Evolutionary conservation across 2,329 filamentous ascomycete genomes (phyloP), one percentile per base, ranked within the genome.

Genomic region (Cladophialophora chaetospira): DNA sequence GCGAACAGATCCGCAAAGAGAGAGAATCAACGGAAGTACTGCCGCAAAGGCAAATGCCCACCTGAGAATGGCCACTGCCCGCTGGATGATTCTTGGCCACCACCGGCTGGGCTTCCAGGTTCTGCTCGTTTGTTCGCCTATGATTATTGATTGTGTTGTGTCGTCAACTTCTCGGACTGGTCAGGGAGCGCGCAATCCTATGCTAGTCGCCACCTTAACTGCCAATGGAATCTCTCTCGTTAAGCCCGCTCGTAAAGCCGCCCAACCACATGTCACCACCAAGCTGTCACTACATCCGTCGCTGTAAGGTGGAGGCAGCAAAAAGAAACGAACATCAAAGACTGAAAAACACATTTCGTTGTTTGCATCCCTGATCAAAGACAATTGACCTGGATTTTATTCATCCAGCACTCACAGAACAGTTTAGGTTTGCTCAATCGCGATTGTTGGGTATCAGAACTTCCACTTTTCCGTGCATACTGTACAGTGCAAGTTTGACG

Each of bases 391-490:
- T 19, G 17, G 6, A 19, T 21, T 11, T 40, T 19, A 40, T 40
- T 21, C 36, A 3, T 10, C 23, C 15, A 40, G 36, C 17, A 21
- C 3, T 3, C 36, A 19, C 17, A 4, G 36, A 40, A 19, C 5
- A 38, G 23, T 21, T 11, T 17, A 40, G 36, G 36, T 19, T 17
- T 15, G 9, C 36, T 19, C 36, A 19, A 40, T 19, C 6, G 17
- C 17, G 10, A 40, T 11, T 3, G 36, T 21, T 19, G 57, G 57
- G 52, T 59, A 56, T 59, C 52, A 53, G 56, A 45, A n/a, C 46
- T 51, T 28, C 36, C 36, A 55, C 54, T 53, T 44, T 46, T 23
- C 10, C 15, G 23, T 43, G 19, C 52, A 25, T 31, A 46, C 35
- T 55, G 56, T 29, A 40, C 44, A 51, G 35, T 10, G 15, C 9